Percentiles rank a stretch among this genome's conserved stretches.
These are phyloP conservation scores for Nothopassalora personata DNA, from an alignment of 2,329 filamentous ascomycete species.

Conservation along the genomic window DNA sequence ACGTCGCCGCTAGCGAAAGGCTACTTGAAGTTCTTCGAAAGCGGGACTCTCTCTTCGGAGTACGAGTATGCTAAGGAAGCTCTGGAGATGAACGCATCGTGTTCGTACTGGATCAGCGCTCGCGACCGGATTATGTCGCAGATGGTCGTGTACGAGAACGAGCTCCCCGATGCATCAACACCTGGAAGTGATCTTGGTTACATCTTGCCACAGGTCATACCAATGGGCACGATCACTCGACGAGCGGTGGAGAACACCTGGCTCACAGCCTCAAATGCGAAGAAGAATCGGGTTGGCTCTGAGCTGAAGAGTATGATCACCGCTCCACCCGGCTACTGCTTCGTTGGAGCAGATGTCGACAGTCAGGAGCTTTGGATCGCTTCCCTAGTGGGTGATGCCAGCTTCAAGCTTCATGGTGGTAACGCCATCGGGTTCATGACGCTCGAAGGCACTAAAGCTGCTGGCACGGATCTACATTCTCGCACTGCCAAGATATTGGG, in stretches of 20 bases:
- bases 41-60: conserved; percentile 78
- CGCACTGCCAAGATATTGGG: conserved; percentile 87
- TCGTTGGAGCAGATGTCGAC: conserved; percentile 96
- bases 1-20: conserved; percentile 84
- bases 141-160: conserved; percentile 81
- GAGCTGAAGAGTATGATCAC: conserved; percentile 96
- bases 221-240: conserved; percentile 95
- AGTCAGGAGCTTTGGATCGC: conserved; percentile 98
- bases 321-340: conserved; percentile 82
- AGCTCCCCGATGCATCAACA: conserved; percentile 36
- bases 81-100: conserved; percentile 96
- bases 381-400: conserved; percentile 86
- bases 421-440: conserved; percentile 99
- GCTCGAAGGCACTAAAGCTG: conserved; percentile 88
- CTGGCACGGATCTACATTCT: conserved; percentile 89
- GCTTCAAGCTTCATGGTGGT: conserved; percentile 90
- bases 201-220: conserved; percentile 91
- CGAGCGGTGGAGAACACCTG: conserved; percentile 96
- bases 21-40: conserved; percentile 87
- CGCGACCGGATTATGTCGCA: conserved; percentile 90
- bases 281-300: conserved; percentile 90
- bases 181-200: conserved; percentile 57
- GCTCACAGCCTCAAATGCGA: conserved; percentile 96
- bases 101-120: conserved; percentile 98
- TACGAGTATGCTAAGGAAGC: conserved; percentile 89